Conservation (phyloP, 108 stramenopile species). For the Nitzschia palea region DNA sequence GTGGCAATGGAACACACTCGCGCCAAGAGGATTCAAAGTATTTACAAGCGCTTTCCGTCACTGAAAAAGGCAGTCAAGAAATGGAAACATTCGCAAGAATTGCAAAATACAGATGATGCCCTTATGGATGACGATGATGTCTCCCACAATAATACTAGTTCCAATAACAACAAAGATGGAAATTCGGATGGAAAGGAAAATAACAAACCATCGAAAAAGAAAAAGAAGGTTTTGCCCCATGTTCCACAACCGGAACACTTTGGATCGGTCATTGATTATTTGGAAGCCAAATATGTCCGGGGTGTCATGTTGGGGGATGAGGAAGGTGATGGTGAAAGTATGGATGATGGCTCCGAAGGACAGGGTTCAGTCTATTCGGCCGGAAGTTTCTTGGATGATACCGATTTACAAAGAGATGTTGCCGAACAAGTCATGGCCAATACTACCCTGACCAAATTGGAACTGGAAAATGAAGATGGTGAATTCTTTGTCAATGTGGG, state of each 20-base stretch:
- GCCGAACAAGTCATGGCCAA: slow-evolving; percentile 79
- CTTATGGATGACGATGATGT: slow-evolving; percentile 17
- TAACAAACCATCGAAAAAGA: slow-evolving; percentile 18
- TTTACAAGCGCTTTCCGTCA: slow-evolving; percentile 45
- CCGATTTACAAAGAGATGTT: slow-evolving; percentile 67
- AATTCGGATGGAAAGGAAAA: slow-evolving; percentile 13
- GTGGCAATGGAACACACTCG: slow-evolving; percentile 71
- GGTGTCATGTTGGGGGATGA: slow-evolving; percentile 68
- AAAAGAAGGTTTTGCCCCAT: slow-evolving; percentile 29
- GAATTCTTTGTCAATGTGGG: slow-evolving; percentile 92
- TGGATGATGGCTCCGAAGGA: slow-evolving; percentile 51
- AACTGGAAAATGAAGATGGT: slow-evolving; percentile 68
- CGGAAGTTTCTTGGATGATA: slow-evolving; percentile 77
- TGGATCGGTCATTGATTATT: slow-evolving; percentile 74
- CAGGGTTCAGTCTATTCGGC: slow-evolving; percentile 69
- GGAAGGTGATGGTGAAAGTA: slow-evolving; percentile 21
- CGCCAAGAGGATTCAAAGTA: slow-evolving; percentile 46
- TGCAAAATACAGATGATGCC: slow-evolving; percentile 11
- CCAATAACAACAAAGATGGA: slow-evolving; percentile 8
- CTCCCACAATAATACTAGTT: neutral
- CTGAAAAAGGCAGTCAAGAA: slow-evolving; percentile 25
- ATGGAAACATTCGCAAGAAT: neutral
- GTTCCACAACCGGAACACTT: slow-evolving; percentile 54
- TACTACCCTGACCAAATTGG: slow-evolving; percentile 72
- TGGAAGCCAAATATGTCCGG: slow-evolving; percentile 86